These are phyloP conservation scores for Gnomoniopsis sp. DNA, from an alignment of 2,329 filamentous ascomycete genomes.

Conservation along the genomic window DNA sequence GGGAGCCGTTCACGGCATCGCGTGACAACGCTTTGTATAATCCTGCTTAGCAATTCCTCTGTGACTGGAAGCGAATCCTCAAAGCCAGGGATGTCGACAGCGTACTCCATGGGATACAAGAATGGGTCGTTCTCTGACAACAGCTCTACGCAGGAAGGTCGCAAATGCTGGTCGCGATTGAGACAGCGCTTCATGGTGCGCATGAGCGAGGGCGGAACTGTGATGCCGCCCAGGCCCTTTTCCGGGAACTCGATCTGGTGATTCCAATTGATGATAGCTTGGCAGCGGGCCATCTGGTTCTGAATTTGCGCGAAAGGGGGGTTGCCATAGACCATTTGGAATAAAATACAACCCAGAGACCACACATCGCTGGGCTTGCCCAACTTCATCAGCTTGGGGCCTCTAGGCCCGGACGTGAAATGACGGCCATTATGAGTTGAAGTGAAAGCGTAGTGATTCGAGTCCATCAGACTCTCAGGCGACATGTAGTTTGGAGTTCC, in stretches of 20 bases:
- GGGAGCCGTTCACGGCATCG: slow-evolving; percentile 58
- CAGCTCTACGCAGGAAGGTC: slow-evolving; percentile 62
- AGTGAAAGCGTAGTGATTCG: slow-evolving; percentile 51
- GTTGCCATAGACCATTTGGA: slow-evolving; percentile 98
- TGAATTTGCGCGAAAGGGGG: slow-evolving; percentile 90
- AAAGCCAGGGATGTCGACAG: slow-evolving; percentile 25
- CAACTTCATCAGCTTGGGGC: slow-evolving; percentile 83
- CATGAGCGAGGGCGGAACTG: slow-evolving; percentile 57
- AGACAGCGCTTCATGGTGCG: slow-evolving; percentile 62
- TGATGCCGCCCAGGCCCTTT: slow-evolving; percentile 62
- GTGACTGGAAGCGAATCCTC: slow-evolving; percentile 57
- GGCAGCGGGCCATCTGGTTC: slow-evolving; percentile 81
- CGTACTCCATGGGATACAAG: slow-evolving; percentile 57
- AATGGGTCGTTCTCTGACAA: slow-evolving; percentile 59
- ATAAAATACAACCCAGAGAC: slow-evolving; percentile 93
- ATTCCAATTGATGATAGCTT: slow-evolving; percentile 78
- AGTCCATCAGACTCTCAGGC: slow-evolving; percentile 87
- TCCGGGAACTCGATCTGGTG: slow-evolving; percentile 71
- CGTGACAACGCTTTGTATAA: slow-evolving; percentile 60
- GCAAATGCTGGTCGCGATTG: slow-evolving; percentile 57
- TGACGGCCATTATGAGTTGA: slow-evolving; percentile 36
- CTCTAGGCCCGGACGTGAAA: slow-evolving; percentile 29
- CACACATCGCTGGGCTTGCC: slow-evolving; percentile 96
- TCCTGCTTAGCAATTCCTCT: slow-evolving; percentile 58
- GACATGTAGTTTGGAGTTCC: slow-evolving; percentile 99